Evolutionary conservation across 1,139 yeast species (phyloP), one percentile per base, ranked within the genome.

Genomic region (Chernovozyma aurita): DNA sequence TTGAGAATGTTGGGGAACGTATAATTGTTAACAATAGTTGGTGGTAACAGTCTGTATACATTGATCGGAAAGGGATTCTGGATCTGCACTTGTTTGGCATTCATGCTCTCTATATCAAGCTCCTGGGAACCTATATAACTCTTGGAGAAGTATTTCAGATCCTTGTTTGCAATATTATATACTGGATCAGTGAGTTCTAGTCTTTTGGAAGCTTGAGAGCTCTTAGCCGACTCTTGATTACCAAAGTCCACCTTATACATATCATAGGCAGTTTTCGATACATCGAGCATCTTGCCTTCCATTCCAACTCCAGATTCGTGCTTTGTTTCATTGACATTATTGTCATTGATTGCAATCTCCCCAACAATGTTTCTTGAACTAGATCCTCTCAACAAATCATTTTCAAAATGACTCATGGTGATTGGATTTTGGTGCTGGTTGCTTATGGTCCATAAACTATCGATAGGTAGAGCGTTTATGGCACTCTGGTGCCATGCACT

Each of bases 401-500:
- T 52, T 41, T 69, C 72, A 6, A 69, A 48, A 6, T 47, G 44
- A 20, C 57, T 53, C 73, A 69, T 69, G 12, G 50, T 46, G 0
- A 49, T 42, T 0, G 55, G 49, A 15, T 36, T 36, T 3, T 48
- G 40, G 4, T 39, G 20, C 37, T 56, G 65, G 41, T 59, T 63
- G 32, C 62, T 55, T 13, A 63, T 41, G 4, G 66, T 66, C 75
- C 74, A 69, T 4, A 65, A 42, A 2, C 70, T 58, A 42, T 63
- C 64, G 2, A 67, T 52, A 14, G 61, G 51, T 17, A 61, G 33
- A 2, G 73, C 44, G 5, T 50, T 42, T 3, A 65, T 42, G 12
- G 65, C 53, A 0, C 62, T 52, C 5, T 47, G 47, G 35, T 74
- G 70, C 85, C 85, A 78, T 24, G 53, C 38, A 36, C 61, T 63